Evolutionary conservation across 345 rosid genomes (phyloP), one percentile per base, ranked within the genome.

Genomic region (Acer negundo): DNA sequence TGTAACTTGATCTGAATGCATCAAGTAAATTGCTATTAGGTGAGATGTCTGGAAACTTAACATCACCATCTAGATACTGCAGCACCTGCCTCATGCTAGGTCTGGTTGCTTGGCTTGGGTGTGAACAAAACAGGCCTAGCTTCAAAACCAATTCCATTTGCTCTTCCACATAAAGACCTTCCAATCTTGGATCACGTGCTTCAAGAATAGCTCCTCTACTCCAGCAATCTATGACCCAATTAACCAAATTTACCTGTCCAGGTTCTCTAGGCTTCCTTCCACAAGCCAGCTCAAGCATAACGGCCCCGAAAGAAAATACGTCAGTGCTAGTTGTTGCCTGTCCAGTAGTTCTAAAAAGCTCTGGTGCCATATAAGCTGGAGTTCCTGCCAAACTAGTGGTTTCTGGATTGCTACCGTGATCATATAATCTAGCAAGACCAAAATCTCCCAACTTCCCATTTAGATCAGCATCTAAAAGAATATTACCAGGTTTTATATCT

Each of bases 201-300:
- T 69, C 70, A 12, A 62, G 61, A 46, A 79, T 79, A 11, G 67
- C 70, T 10, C 83, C 77, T 10, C n/a, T 68, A 7, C 9, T 44
- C 82, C 82, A 79, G 38, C 16, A 59, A 1, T 62, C 75, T 7
- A 28, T 75, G 17, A 86, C 86, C 85, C 85, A 81, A 2, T 85
- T 84, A 23, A 84, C 81, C 72, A 88, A 67, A 35, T 67, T 16
- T 20, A 75, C 69, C 10, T 80, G 82, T 70, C 75, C 84, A 16
- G 61, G 47, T 71, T 81, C 83, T 0, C 83, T 51, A 0, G 88
- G 87, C 77, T 76, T 86, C 78, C 83, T 89, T 49, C 90, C 92
- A 22, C 87, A 85, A 31, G 83, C 83, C 5, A 87, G 80, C 79
- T 89, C 92, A 0, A 89, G 90, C 24, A 85, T 62, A 19, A 89